phyloP scores from a whole-genome alignment of 2,329 filamentous ascomycete genomes.

The Ophiostoma himal-ulmi region DNA sequence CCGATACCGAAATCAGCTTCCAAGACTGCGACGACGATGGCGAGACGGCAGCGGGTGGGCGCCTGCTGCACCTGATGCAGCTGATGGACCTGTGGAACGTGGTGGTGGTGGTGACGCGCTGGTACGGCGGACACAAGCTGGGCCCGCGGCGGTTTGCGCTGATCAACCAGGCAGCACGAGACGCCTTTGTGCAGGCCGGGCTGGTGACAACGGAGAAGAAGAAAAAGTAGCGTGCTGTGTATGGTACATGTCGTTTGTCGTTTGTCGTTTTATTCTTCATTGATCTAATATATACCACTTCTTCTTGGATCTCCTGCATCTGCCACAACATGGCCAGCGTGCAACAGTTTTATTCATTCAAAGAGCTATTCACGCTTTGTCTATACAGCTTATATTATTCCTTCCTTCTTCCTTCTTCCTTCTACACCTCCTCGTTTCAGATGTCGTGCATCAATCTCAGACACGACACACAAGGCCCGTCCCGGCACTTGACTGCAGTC shows the following conservation, averaged over 20 bases:
- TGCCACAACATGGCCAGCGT: not conserved
- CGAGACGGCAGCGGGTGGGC: conserved; percentile 81
- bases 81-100: conserved; percentile 90
- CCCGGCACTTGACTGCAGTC: conserved; percentile 3
- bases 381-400: not conserved
- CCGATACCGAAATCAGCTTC: conserved; percentile 48
- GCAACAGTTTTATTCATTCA: not conserved
- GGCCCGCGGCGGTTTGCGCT: conserved; percentile 85
- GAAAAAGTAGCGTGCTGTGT: conserved; percentile 26
- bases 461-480: conserved; percentile 8
- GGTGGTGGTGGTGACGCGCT: conserved; percentile 86
- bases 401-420: not conserved
- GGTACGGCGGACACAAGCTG: conserved; percentile 89
- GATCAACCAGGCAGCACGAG: conserved; percentile 80
- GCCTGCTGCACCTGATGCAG: conserved; percentile 85
- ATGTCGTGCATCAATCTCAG: not conserved
- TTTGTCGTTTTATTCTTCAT: not conserved
- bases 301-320: not conserved
- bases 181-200: conserved; percentile 73
- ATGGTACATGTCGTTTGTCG: not conserved
- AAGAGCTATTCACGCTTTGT: no score
- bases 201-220: conserved; percentile 52
- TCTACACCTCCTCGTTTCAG: not conserved
- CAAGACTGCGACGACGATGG: conserved; percentile 97
- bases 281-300: not conserved